These are phyloP conservation scores for Schwanniomyces yamadae DNA, from an alignment of 805 yeast genomes.

Conservation along the genomic window DNA sequence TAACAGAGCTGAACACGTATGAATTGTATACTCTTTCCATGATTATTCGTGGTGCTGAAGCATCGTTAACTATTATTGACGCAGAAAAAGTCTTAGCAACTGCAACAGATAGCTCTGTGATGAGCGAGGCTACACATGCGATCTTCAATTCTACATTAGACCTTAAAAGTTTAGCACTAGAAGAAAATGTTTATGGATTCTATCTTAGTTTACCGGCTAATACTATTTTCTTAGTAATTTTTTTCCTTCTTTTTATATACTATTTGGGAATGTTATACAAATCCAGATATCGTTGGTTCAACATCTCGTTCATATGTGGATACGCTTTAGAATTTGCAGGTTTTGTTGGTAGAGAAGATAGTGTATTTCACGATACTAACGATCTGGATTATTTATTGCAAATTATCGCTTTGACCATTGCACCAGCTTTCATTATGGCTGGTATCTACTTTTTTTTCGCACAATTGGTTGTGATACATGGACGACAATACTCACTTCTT, in stretches of 20 bases:
- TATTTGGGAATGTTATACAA: constrained; percentile 23
- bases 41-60: constrained; percentile 33
- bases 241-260: constrained; percentile 23
- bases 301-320: constrained; percentile 36
- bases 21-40: constrained; percentile 23
- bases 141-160: constrained; percentile 33
- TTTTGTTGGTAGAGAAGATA: constrained; percentile 35
- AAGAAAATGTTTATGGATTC: constrained; percentile 26
- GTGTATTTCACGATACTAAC: constrained; percentile 23
- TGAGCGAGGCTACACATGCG: constrained; percentile 31
- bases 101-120: constrained; percentile 28
- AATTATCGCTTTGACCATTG: constrained; percentile 34
- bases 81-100: constrained; percentile 39
- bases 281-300: constrained; percentile 41
- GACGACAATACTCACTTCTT: constrained; percentile 35
- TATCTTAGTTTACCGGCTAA: constrained; percentile 30
- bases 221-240: constrained; percentile 29
- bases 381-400: constrained; percentile 28
- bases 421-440: constrained; percentile 45
- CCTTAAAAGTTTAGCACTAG: constrained; percentile 26
- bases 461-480: constrained; percentile 38
- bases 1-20: constrained; percentile 19
- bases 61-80: constrained; percentile 31
- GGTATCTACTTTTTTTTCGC: constrained; percentile 43
- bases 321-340: constrained; percentile 37